Evolutionary conservation across 257 asterid genomes (phyloP).

Genomic region (Solanum peruvianum): DNA sequence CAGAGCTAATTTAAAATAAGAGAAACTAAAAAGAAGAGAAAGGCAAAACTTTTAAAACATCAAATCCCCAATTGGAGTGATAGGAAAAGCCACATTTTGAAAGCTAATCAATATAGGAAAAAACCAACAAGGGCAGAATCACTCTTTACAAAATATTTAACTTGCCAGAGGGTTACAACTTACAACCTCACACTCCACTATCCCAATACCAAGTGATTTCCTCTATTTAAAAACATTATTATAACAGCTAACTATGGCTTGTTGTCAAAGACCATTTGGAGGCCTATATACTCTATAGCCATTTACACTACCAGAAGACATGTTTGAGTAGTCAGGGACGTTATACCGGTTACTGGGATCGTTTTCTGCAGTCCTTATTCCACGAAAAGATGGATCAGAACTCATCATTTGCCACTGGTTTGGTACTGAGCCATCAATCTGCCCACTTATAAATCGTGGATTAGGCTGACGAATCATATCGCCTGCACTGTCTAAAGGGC

Average conservation of each 20-base stretch:
- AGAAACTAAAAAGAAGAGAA: background rate
- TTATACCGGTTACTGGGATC: conserved; percentile 38
- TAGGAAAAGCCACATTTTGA: background rate
- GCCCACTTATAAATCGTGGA: conserved; percentile 38
- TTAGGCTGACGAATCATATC: conserved; percentile 42
- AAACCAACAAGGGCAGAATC: conserved; percentile 10
- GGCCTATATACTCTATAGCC: conserved; percentile 61
- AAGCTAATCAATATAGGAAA: conserved; percentile 3
- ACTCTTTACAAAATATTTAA: conserved; percentile 23
- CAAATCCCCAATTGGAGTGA: background rate
- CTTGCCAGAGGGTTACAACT: conserved; percentile 11
- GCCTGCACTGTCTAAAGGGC: conserved; percentile 27
- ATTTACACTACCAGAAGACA: conserved; percentile 32
- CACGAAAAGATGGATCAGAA: conserved; percentile 31
- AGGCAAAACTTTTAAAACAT: background rate
- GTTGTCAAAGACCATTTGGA: conserved; percentile 48
- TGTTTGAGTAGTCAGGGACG: conserved; percentile 43
- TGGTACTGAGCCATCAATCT: conserved; percentile 36
- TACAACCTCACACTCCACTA: conserved; percentile 15
- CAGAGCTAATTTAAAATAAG: background rate
- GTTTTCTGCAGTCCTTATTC: conserved; percentile 25
- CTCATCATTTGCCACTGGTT: conserved; percentile 66
- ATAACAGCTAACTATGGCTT: background rate
- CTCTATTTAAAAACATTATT: conserved; percentile 3
- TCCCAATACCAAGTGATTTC: conserved; percentile 10